phyloP scores from a whole-genome alignment of 306 rosid genomes.

The Potentilla sterilis region DNA sequence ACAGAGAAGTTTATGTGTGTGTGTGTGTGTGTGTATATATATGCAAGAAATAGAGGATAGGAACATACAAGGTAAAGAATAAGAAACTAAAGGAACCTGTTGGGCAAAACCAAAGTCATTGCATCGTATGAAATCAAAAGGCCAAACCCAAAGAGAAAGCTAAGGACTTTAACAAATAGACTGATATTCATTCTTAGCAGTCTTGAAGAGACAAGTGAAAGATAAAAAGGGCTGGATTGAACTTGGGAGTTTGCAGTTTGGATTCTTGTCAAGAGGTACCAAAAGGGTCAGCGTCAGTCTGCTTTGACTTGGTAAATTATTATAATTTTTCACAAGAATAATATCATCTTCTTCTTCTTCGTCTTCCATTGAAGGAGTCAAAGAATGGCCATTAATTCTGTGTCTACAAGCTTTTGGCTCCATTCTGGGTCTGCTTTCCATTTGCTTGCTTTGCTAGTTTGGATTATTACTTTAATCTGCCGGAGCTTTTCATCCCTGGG shows the following conservation, averaged over 20 bases:
- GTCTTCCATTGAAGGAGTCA: conserved; percentile 41
- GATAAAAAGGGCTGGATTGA: background rate
- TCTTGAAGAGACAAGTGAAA: conserved; percentile 15
- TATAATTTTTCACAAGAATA: conserved; percentile 9
- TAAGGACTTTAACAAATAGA: background rate
- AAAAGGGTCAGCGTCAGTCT: conserved; percentile 49
- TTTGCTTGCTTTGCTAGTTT: background rate
- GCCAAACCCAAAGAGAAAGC: conserved; percentile 5
- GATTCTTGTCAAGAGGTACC: conserved; percentile 30
- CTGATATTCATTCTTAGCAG: conserved; percentile 12
- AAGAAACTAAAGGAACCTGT: background rate
- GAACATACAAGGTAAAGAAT: background rate
- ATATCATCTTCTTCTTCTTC: conserved; percentile 23
- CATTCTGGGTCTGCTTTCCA: background rate
- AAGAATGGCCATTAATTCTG: conserved; percentile 5
- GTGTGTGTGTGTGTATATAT: too few relatives aligned
- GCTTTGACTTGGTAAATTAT: conserved; percentile 15
- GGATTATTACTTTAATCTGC: background rate
- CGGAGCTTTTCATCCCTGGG: background rate
- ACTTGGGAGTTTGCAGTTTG: conserved; percentile 29
- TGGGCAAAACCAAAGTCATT: conserved; percentile 8
- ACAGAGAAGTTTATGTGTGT: background rate
- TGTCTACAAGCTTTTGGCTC: background rate
- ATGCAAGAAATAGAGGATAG: background rate
- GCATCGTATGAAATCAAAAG: background rate